A percentile compares a stretch with the other conserved stretches of the same genome.
phyloP scores from a whole-genome alignment of 2,329 filamentous ascomycete genomes.

The Alternaria atra region DNA sequence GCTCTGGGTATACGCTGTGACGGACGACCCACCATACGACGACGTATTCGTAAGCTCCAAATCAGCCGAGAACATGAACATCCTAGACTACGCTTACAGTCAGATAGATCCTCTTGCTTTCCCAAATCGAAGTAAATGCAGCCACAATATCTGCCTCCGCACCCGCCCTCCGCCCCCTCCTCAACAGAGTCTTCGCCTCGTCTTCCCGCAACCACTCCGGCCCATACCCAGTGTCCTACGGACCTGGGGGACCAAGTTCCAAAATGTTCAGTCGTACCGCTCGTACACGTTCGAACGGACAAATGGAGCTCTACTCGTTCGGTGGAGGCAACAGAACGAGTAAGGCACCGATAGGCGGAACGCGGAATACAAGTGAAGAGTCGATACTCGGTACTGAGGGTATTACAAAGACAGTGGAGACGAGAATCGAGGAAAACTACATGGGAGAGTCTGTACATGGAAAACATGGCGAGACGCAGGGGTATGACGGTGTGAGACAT shows the following conservation, averaged over 20 bases:
- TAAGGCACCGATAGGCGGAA: not conserved
- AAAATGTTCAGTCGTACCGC: not conserved
- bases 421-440: not conserved
- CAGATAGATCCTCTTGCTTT: conserved; percentile 47
- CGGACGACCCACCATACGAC: conserved; percentile 27
- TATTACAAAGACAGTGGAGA: conserved; percentile 23
- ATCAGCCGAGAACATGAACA: too few relatives aligned
- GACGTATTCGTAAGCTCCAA: conserved; percentile 21
- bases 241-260: not conserved
- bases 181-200: conserved; percentile 25
- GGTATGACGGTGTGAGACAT: not conserved
- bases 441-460: not conserved
- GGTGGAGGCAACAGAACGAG: conserved; percentile 4
- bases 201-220: conserved; percentile 7
- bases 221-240: conserved; percentile 1
- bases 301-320: conserved; percentile 18
- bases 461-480: not conserved
- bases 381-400: conserved; percentile 15
- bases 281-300: conserved; percentile 12
- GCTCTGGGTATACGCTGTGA: conserved; percentile 27
- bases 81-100: not conserved
- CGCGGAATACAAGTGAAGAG: conserved; percentile 21
- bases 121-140: conserved; percentile 54
- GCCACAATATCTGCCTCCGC: conserved; percentile 54
- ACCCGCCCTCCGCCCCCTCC: conserved; percentile 50